Evolutionary conservation across 257 asterid species (phyloP), one percentile per base, ranked within the genome.

Genomic region (Echites panduratus): DNA sequence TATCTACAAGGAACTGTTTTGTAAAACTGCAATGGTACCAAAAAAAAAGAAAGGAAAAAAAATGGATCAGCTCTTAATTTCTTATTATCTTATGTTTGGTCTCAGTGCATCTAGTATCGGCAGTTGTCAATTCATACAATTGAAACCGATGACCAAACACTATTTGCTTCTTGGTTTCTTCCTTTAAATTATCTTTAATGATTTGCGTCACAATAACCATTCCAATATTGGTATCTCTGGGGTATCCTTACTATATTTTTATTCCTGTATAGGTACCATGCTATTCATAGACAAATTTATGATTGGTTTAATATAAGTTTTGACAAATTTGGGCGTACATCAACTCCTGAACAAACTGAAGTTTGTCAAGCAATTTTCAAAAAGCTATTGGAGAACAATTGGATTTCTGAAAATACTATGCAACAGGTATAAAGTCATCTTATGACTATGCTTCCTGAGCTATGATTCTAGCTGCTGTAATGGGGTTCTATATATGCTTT

Each of bases 311-410:
- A 82, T 72, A 93, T 93, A 80, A 87, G 89, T 75, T 91, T 93
- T 38, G 97, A 93, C 76, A 90, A 91, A 77, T 93, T 93, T 81
- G 97, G 98, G 17, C 93, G 98, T 58, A 93, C 98, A 7, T 93
- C 97, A 66, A 89, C 84, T 77, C 92, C 97, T 1, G 86, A 93
- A 77, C 98, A 93, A 83, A 90, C 96, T 56, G 94, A 86, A 83
- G 85, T 88, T 66, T 93, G 98, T 71, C 98, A 93, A 79, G 81
- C 90, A 68, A 88, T 93, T 79, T 93, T 93, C 83, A 86, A 86
- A 80, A 90, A 84, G 68, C 77, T 93, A 50, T 73, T 85, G 73
- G 96, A 89, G 11, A 89, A 84, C 80, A 81, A 89, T 53, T 91
- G 95, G 94, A 87, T 93, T 73, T 72, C 89, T 20, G 97, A 93